Conservation (phyloP, 2,329 filamentous ascomycete species). For the Triangularia setosa region DNA sequence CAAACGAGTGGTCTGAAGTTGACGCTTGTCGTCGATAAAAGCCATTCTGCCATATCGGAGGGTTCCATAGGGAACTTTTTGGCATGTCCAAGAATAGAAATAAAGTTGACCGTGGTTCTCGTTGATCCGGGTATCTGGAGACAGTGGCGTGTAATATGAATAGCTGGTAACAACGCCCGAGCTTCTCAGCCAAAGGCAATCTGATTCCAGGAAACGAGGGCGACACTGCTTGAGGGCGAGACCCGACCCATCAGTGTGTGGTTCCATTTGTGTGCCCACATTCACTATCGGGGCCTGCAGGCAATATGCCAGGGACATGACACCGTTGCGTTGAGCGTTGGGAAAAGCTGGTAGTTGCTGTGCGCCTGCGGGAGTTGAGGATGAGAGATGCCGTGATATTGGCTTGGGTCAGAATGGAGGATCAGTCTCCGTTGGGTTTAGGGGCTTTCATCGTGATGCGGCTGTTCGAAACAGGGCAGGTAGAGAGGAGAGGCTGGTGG, state of each 20-base stretch:
- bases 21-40: conserved; percentile 2
- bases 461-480: too few species aligned
- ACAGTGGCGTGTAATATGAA: conserved; percentile 11
- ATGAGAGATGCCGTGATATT: not conserved
- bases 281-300: conserved; percentile 7
- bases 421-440: not conserved
- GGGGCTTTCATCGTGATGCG: not conserved
- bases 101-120: conserved; percentile 19
- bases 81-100: conserved; percentile 24
- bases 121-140: conserved; percentile 24
- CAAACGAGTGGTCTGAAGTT: not conserved
- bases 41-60: not conserved
- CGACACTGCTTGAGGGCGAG: conserved; percentile 13
- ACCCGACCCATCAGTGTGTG: not conserved
- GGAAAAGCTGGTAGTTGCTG: not conserved
- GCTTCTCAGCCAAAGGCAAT: not conserved
- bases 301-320: conserved; percentile 14
- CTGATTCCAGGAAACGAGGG: conserved; percentile 17
- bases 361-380: not conserved
- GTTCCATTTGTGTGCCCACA: conserved; percentile 1
- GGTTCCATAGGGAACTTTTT: conserved; percentile 1
- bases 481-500: not conserved
- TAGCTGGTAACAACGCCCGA: conserved; percentile 1
- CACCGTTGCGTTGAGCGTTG: not conserved
- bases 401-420: not conserved